phyloP scores from a whole-genome alignment of 2,329 filamentous ascomycete species.

The Sphaerulina musiva region DNA sequence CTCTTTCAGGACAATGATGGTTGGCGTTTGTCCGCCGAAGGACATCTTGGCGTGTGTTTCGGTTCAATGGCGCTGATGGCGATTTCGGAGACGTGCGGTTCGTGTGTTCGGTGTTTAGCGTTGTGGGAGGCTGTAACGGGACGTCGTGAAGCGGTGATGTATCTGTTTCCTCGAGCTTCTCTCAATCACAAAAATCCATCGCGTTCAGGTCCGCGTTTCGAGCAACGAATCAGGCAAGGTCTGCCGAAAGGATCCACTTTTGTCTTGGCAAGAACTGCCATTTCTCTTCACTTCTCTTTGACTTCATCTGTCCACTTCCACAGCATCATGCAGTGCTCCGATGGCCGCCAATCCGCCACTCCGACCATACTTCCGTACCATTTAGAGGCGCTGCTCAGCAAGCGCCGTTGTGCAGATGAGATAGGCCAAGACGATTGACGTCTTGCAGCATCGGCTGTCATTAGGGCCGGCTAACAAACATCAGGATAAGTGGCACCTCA shows the following conservation, averaged over 20 bases:
- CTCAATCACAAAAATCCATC: neutral
- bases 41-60: conserved; percentile 58
- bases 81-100: neutral
- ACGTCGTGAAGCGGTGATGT: neutral
- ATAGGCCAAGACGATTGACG: conserved; percentile 7
- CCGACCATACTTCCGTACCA: neutral
- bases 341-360: neutral
- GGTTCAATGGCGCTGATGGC: neutral
- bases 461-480: neutral
- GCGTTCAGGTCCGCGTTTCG: neutral
- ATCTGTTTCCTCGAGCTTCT: neutral
- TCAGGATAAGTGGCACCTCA: neutral
- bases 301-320: neutral
- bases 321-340: neutral
- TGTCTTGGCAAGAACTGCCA: neutral
- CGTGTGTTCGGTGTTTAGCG: neutral
- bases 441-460: neutral
- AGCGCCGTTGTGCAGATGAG: neutral
- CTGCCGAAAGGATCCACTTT: neutral
- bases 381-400: neutral
- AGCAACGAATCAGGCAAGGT: neutral
- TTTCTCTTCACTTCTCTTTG: neutral
- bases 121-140: neutral
- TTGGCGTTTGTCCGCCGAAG: conserved; percentile 94
- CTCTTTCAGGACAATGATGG: conserved; percentile 96